Evolutionary conservation across 306 rosid species (phyloP).

Genomic region (Crotalaria pallida): DNA sequence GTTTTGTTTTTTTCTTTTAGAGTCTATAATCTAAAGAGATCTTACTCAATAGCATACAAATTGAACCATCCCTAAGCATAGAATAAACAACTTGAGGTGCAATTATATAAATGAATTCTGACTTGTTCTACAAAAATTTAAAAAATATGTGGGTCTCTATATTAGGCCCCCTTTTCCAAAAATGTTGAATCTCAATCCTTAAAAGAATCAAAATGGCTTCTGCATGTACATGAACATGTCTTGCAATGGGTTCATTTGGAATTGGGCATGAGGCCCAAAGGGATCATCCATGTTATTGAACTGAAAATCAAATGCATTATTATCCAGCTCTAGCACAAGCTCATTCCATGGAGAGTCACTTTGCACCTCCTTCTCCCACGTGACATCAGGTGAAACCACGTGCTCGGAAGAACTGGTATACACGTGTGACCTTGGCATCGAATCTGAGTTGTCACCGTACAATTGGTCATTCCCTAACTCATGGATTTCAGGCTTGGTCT

Average conservation of each 20-base stretch:
- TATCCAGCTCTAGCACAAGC: constrained; percentile 25
- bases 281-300: constrained; percentile 56
- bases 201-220: constrained; percentile 38
- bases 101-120: background rate
- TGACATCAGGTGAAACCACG: constrained; percentile 65
- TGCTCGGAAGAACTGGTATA: constrained; percentile 76
- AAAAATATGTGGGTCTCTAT: background rate
- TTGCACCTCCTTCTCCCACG: constrained; percentile 72
- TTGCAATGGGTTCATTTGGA: constrained; percentile 54
- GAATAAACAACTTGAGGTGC: constrained; percentile 19
- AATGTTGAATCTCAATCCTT: background rate
- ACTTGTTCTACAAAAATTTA: constrained; percentile 23
- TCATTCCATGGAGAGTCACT: constrained; percentile 62
- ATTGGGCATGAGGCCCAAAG: constrained; percentile 44
- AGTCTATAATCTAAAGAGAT: constrained; percentile 6
- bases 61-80: background rate
- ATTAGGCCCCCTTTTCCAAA: background rate
- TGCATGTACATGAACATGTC: constrained; percentile 51
- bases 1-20: background rate
- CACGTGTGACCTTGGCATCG: constrained; percentile 53
- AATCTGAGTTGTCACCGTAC: constrained; percentile 53
- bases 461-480: constrained; percentile 28
- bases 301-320: constrained; percentile 31
- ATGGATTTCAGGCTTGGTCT: constrained; percentile 49
- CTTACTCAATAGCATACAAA: constrained; percentile 15